A percentile compares a stretch with the other conserved stretches of the same genome.
These are phyloP conservation scores for Puccinia polysora DNA, from an alignment of 1,284 basidiomycete genomes.

Conservation along the genomic window DNA sequence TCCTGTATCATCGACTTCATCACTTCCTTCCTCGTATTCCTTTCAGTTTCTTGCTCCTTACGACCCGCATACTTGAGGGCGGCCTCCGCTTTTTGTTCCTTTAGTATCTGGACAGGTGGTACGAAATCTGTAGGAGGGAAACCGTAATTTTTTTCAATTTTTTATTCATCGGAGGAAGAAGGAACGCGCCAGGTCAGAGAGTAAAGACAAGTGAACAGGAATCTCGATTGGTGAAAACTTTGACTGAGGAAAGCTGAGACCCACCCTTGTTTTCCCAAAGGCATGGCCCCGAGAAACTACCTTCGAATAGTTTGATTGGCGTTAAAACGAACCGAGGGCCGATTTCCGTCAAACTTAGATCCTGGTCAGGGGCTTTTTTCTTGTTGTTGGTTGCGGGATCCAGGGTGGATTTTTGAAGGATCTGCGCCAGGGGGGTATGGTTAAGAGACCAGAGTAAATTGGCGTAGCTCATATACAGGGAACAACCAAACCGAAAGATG, in stretches of 20 bases:
- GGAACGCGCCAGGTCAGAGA: not conserved
- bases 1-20: conserved; percentile 8
- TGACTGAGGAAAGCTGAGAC: not conserved
- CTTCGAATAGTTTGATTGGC: conserved; percentile 97
- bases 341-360: conserved; percentile 73
- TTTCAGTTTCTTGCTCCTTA: conserved; percentile 23
- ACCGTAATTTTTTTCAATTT: too few species aligned
- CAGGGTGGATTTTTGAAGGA: conserved; percentile 16
- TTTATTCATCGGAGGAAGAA: too few species aligned
- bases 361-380: not conserved
- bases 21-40: conserved; percentile 2
- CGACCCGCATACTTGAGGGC: conserved; percentile 31
- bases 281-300: conserved; percentile 88
- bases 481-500: not conserved
- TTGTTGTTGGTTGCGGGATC: conserved; percentile 10
- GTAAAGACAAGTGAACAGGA: not conserved
- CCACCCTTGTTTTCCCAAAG: conserved; percentile 73
- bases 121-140: conserved; percentile 22
- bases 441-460: not conserved
- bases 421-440: not conserved
- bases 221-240: not conserved
- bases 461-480: too few species aligned
- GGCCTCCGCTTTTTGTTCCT: conserved; percentile 26
- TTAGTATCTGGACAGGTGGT: conserved; percentile 27
- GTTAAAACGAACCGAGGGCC: conserved; percentile 96